These are phyloP conservation scores for Talaromyces sp. DNA, from an alignment of 2,329 filamentous ascomycete species.

Conservation along the genomic window DNA sequence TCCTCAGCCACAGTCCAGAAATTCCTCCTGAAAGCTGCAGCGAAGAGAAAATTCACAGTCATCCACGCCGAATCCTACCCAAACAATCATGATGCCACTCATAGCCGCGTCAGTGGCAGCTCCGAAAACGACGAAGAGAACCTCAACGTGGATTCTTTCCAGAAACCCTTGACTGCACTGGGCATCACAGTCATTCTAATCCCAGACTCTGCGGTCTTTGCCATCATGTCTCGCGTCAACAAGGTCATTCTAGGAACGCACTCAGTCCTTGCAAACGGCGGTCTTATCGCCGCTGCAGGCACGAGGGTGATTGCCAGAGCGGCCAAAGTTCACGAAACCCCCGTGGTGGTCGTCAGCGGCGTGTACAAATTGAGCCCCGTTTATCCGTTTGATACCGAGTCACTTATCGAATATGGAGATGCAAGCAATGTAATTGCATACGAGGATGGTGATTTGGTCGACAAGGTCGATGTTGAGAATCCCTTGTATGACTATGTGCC, in stretches of 20 bases:
- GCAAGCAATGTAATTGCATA: slow-evolving; percentile 72
- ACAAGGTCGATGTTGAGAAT: slow-evolving; percentile 71
- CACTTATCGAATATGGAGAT: slow-evolving; percentile 81
- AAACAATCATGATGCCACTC: slow-evolving; percentile 62
- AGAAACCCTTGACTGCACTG: slow-evolving; percentile 70
- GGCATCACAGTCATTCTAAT: slow-evolving; percentile 82
- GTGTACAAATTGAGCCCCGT: slow-evolving; percentile 93
- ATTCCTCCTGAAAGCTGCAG: slow-evolving; percentile 81
- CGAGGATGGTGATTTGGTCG: slow-evolving; percentile 73
- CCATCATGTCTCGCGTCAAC: slow-evolving; percentile 91
- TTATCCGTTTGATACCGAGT: slow-evolving; percentile 76
- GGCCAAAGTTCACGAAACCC: slow-evolving; percentile 74
- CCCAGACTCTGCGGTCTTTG: slow-evolving; percentile 79
- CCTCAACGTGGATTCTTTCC: slow-evolving; percentile 52
- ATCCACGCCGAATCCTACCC: slow-evolving; percentile 73
- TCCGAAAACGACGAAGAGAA: slow-evolving; percentile 46
- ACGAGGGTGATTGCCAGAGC: slow-evolving; percentile 77
- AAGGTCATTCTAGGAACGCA: slow-evolving; percentile 90
- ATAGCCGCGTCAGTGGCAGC: slow-evolving; percentile 57
- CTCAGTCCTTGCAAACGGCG: slow-evolving; percentile 82
- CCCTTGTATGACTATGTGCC: slow-evolving; percentile 80
- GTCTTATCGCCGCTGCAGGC: slow-evolving; percentile 79
- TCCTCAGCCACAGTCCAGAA: slow-evolving; percentile 83
- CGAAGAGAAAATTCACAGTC: slow-evolving; percentile 87
- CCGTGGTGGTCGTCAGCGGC: slow-evolving; percentile 83